Conservation (phyloP, 768 basidiomycete genomes). For the Termitomyces eurrhizus region DNA sequence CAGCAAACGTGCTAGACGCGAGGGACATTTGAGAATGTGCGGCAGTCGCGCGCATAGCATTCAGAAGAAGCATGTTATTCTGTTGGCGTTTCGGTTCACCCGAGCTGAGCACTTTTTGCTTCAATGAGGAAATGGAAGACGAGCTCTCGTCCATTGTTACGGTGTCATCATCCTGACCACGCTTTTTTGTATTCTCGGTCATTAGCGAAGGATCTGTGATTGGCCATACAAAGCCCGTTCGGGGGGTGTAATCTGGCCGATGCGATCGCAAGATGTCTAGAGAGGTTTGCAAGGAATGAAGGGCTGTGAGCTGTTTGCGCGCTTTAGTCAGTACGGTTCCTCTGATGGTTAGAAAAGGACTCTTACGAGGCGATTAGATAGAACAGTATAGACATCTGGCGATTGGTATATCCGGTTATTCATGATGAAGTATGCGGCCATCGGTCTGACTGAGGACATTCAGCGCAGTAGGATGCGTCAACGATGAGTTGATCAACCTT, state of each 20-base stretch:
- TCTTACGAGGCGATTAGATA: constrained; percentile 79
- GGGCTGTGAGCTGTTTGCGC: constrained; percentile 53
- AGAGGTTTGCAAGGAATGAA: constrained; percentile 71
- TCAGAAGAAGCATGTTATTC: constrained; percentile 64
- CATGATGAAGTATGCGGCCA: constrained; percentile 85
- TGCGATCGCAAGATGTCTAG: constrained; percentile 69
- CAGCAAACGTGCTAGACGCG: constrained; percentile 33
- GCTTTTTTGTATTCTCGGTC: constrained; percentile 39
- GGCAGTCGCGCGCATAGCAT: constrained; percentile 80
- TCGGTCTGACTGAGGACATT: constrained; percentile 53
- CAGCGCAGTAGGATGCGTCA: constrained; percentile 5
- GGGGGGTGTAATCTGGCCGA: constrained; percentile 79
- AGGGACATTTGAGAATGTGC: constrained; percentile 58
- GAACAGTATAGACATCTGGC: constrained; percentile 77
- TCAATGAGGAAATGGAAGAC: constrained; percentile 20
- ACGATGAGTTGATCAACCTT: constrained; percentile 48
- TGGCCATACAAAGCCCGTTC: constrained; percentile 84
- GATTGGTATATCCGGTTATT: constrained; percentile 88
- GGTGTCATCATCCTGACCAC: constrained; percentile 23
- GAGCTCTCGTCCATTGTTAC: constrained; percentile 10
- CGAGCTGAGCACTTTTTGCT: constrained; percentile 17
- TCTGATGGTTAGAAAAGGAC: background rate
- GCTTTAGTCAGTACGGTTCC: background rate
- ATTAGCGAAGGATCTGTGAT: constrained; percentile 54
- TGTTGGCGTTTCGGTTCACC: constrained; percentile 51